Evolutionary conservation across 2,329 filamentous ascomycete species (phyloP), one percentile per base, ranked within the genome.

Genomic region (Fusarium annulatum): DNA sequence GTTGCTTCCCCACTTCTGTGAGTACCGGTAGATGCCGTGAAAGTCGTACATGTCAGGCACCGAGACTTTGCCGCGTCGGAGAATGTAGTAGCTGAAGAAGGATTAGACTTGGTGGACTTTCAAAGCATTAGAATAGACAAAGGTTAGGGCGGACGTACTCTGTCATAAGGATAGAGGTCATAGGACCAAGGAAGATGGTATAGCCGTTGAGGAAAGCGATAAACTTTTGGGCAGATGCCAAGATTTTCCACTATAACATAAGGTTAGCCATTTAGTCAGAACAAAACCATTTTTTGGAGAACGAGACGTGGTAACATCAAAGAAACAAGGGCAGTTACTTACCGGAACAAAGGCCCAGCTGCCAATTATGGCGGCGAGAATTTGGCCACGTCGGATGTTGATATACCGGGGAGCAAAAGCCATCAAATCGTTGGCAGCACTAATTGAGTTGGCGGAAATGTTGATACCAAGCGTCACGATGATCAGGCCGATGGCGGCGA

Each of bases 341-440:
- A 53, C 58, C 30, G 58, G 58, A 61, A 61, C 58, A 55, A 61
- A 61, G 3, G 28, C 58, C 58, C 58, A 61, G 38, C 58, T 61
- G 10, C 58, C 46, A 36, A 61, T 61, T 12, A 61, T 1, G 21
- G 60, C 60, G 14, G 60, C 60, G 9, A 62, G 60, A 19, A 62
- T 34, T 11, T 62, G 60, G 3, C 60, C 60, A 58, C 60, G 60
- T 58, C 60, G 60, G 51, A 62, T 62, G 14, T 62, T 62, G 14
- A 62, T 62, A 34, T 62, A 62, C 5, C 60, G 60, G 51, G 60
- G 60, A 48, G 60, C 60, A 58, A 62, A 62, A 16, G 60, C 60
- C 60, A 62, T 62, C 21, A 62, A 46, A 46, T 62, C 60, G 8
- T 62, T 62, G 19, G 60, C 60, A n/a, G 60, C 51, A 58, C 60